A percentile compares a stretch with the other conserved stretches of the same genome.
These are phyloP conservation scores for Rhododendron ferrugineum DNA, from an alignment of 148 eudicot species.

Conservation along the genomic window DNA sequence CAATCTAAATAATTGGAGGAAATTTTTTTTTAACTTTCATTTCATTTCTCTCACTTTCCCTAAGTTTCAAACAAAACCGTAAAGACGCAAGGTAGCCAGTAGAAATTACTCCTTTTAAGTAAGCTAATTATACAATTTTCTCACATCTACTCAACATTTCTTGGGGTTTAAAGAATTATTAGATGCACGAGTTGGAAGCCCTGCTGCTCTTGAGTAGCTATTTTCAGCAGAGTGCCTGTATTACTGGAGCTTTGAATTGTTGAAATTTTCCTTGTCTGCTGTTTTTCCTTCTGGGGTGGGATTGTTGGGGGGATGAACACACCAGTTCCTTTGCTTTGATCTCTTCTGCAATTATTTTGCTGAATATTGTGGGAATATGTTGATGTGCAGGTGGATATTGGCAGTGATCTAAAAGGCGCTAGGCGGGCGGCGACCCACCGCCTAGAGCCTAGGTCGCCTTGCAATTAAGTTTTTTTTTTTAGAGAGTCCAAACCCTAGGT, in stretches of 20 bases:
- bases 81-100: not conserved
- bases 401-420: not conserved
- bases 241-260: not conserved
- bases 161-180: not conserved
- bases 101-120: not conserved
- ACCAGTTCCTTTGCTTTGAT: constrained; percentile 74
- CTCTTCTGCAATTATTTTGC: constrained; percentile 26
- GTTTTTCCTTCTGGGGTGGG: constrained; percentile 48
- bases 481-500: too few species aligned
- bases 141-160: not conserved
- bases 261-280: constrained; percentile 32
- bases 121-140: not conserved
- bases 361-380: constrained; percentile 21
- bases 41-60: too few species aligned
- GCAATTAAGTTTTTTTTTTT: too few species aligned
- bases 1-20: too few species aligned
- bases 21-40: too few species aligned
- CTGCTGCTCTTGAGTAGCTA: not conserved
- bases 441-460: too few species aligned
- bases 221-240: not conserved
- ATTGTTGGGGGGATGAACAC: constrained; percentile 69
- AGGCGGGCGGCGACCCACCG: too few species aligned
- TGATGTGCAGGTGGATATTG: constrained; percentile 31
- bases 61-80: too few species aligned
- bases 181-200: not conserved